phyloP scores from a whole-genome alignment of 164 flowering plant genomes.

The Chimonanthus praecox region DNA sequence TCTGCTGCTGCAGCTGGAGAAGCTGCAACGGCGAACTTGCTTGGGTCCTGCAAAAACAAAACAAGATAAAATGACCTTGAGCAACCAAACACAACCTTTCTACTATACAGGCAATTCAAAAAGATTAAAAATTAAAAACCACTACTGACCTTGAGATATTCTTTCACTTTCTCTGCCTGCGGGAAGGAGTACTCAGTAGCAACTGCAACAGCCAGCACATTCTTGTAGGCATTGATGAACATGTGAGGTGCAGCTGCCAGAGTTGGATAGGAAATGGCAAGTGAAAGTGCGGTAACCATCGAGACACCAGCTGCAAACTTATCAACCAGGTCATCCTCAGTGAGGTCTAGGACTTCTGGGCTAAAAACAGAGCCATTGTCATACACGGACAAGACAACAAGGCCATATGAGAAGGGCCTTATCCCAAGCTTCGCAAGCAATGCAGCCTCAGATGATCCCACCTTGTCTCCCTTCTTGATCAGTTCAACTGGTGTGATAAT shows the following conservation, averaged over 20 bases:
- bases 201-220: slow-evolving; percentile 26
- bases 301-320: slow-evolving; percentile 32
- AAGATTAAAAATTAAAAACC: background rate
- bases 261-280: slow-evolving; percentile 31
- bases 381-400: slow-evolving; percentile 29
- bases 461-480: slow-evolving; percentile 39
- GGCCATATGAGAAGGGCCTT: slow-evolving; percentile 44
- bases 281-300: slow-evolving; percentile 24
- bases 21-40: slow-evolving; percentile 54
- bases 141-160: slow-evolving; percentile 28
- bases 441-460: slow-evolving; percentile 43
- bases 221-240: slow-evolving; percentile 42
- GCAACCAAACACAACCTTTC: background rate
- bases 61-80: background rate
- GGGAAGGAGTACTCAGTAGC: slow-evolving; percentile 31
- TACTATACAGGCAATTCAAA: background rate
- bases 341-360: slow-evolving; percentile 36
- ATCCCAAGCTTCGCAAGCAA: slow-evolving; percentile 38
- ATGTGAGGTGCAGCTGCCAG: slow-evolving; percentile 37
- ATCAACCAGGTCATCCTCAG: slow-evolving; percentile 30
- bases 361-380: slow-evolving; percentile 35
- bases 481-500: slow-evolving; percentile 42
- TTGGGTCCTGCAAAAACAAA: slow-evolving; percentile 46
- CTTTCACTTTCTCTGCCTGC: slow-evolving; percentile 41
- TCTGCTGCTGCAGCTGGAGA: slow-evolving; percentile 31